Conservation (phyloP, 2,329 filamentous ascomycete genomes). For the Ceratocystis colombiana region DNA sequence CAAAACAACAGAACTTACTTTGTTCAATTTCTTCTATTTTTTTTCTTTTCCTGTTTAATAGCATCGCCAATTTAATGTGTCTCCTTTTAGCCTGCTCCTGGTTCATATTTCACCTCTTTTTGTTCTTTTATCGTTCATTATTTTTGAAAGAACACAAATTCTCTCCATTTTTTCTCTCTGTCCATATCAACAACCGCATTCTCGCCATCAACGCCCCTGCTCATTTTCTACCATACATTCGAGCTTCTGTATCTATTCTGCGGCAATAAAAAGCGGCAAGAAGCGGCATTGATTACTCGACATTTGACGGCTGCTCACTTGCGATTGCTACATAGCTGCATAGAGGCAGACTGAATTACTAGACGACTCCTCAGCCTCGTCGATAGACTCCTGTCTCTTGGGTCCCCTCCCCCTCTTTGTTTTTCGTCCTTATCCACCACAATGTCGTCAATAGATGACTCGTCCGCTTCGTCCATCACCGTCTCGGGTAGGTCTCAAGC, state of each 20-base stretch:
- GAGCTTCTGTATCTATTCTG: not conserved
- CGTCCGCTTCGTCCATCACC: slow-evolving; percentile 48
- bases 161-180: slow-evolving; percentile 2
- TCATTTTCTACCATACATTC: not conserved
- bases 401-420: not conserved
- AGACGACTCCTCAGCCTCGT: not conserved
- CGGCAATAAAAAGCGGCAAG: not conserved
- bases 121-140: not conserved
- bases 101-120: not conserved
- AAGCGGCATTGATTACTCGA: not conserved
- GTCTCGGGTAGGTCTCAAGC: slow-evolving; percentile 42
- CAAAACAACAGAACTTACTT: not conserved
- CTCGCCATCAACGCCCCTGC: not conserved
- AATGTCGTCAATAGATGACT: slow-evolving; percentile 30
- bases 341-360: no score
- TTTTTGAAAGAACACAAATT: not conserved
- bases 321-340: no score
- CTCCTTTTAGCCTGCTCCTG: not conserved
- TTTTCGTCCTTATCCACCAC: not conserved
- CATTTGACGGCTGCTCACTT: not conserved
- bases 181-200: not conserved
- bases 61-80: slow-evolving; percentile 11
- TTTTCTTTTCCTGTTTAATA: slow-evolving; percentile 14
- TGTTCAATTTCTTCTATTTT: not conserved
- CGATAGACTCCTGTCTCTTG: not conserved